Percentiles rank a stretch among this genome's conserved stretches.
Conservation (phyloP, 352 stramenopile genomes). For the Pseudoperonospora humuli region DNA sequence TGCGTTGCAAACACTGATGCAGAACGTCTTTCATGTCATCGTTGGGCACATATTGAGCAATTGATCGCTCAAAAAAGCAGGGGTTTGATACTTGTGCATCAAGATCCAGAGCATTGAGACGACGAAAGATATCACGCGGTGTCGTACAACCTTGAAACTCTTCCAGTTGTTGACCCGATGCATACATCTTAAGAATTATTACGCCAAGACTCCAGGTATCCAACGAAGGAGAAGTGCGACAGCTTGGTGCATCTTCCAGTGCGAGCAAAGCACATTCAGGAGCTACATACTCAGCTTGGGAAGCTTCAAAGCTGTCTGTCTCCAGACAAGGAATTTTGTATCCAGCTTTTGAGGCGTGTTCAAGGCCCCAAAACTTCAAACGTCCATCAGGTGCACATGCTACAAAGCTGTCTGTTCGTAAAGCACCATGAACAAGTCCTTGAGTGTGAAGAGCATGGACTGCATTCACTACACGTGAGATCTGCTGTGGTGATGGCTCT, state of each 20-base stretch:
- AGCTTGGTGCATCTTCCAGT: constrained; percentile 17
- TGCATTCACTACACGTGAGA: constrained; percentile 30
- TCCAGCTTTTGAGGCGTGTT: constrained; percentile 30
- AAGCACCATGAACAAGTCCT: constrained; percentile 44
- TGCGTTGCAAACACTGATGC: constrained; percentile 30
- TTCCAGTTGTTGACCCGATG: constrained; percentile 31
- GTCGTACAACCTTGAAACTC: constrained; percentile 36
- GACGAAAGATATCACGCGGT: constrained; percentile 27
- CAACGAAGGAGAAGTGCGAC: constrained; percentile 26
- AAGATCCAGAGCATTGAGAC: constrained; percentile 13
- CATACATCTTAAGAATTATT: constrained; percentile 51
- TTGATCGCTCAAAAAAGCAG: constrained; percentile 41
- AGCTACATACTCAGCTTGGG: constrained; percentile 29
- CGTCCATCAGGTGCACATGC: constrained; percentile 27
- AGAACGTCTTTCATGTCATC: constrained; percentile 37
- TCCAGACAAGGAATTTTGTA: constrained; percentile 11
- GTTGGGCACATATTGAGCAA: constrained; percentile 38
- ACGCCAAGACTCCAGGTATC: constrained; percentile 61
- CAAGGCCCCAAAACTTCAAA: constrained; percentile 43
- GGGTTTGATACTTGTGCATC: constrained; percentile 9
- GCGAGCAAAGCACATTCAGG: constrained; percentile 39
- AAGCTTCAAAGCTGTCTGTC: constrained; percentile 5
- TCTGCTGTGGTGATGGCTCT: constrained; percentile 26
- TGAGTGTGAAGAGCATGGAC: constrained; percentile 38
- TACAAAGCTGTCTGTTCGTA: constrained; percentile 36